phyloP scores from a whole-genome alignment of 2,329 filamentous ascomycete genomes.

The Coccinonectria pachysandricola region DNA sequence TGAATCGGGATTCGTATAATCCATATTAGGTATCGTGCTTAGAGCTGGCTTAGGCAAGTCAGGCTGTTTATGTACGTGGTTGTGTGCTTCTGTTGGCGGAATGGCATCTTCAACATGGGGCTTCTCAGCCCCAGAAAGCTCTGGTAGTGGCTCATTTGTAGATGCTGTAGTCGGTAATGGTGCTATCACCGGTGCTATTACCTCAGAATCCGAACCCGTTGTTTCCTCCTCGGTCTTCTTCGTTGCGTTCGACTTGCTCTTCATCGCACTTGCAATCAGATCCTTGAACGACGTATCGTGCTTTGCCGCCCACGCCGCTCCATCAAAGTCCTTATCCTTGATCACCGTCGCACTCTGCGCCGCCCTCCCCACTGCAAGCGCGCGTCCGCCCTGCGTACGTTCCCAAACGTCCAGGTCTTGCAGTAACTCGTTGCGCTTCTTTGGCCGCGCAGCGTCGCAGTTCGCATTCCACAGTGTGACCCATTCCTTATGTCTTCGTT shows the following conservation, averaged over 20 bases:
- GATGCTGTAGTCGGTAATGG: background rate
- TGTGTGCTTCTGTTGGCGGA: too few relatives aligned
- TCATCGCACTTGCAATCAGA: slow-evolving; percentile 66
- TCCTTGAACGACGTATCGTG: slow-evolving; percentile 69
- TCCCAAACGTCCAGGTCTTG: slow-evolving; percentile 83
- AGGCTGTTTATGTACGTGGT: too few relatives aligned
- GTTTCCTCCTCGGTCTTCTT: slow-evolving; percentile 17
- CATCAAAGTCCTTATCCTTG: slow-evolving; percentile 84
- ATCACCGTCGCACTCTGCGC: slow-evolving; percentile 37
- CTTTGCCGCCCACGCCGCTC: slow-evolving; percentile 59
- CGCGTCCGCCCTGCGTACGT: slow-evolving; percentile 60
- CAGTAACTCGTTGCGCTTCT: slow-evolving; percentile 59
- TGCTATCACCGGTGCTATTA: background rate
- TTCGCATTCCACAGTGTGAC: slow-evolving; percentile 95
- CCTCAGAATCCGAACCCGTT: slow-evolving; percentile 4
- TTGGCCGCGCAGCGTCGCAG: slow-evolving; percentile 71
- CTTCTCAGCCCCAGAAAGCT: too few relatives aligned
- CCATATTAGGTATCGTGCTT: too few relatives aligned
- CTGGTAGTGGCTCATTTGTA: too few relatives aligned
- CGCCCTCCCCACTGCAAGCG: slow-evolving; percentile 27
- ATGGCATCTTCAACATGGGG: too few relatives aligned
- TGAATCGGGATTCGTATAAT: too few relatives aligned
- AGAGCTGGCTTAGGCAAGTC: too few relatives aligned
- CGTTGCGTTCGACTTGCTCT: slow-evolving; percentile 35
- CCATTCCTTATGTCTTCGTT: slow-evolving; percentile 84